A percentile compares a stretch with the other conserved stretches of the same genome.
phyloP scores from a whole-genome alignment of 2,329 filamentous ascomycete species.

The Davidsoniella neocaledoniae region DNA sequence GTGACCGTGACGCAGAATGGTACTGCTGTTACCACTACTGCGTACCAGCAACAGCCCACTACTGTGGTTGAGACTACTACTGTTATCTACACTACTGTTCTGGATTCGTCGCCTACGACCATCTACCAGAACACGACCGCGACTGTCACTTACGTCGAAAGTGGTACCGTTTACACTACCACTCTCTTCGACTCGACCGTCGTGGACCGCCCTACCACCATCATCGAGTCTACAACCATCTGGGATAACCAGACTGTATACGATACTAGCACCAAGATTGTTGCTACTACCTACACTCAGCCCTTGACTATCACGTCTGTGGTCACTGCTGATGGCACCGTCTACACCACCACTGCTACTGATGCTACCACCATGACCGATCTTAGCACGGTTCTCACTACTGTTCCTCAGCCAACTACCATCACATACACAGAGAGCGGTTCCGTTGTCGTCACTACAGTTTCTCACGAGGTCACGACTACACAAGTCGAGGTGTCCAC shows the following conservation, averaged over 20 bases:
- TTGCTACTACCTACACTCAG: conserved; percentile 1
- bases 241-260: conserved; percentile 1
- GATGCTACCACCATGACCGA: conserved; percentile 2
- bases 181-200: conserved; percentile 2
- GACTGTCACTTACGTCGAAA: not conserved
- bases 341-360: not conserved
- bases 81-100: not conserved
- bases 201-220: conserved; percentile 1
- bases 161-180: not conserved
- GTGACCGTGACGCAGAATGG: not conserved
- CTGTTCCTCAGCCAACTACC: conserved; percentile 1
- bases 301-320: not conserved
- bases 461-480: not conserved
- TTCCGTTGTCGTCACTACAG: not conserved
- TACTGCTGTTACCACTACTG: not conserved
- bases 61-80: conserved; percentile 6
- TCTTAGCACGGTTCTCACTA: not conserved
- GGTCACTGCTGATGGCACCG: not conserved
- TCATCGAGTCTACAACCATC: not conserved
- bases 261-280: not conserved
- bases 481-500: not conserved
- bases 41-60: not conserved
- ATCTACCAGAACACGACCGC: not conserved
- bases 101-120: too few relatives aligned
- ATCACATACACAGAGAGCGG: conserved; percentile 2